Percentiles rank a stretch among this genome's conserved stretches.
Conservation (phyloP, 2,329 filamentous ascomycete genomes). For the Coniochaeta prunicola region DNA sequence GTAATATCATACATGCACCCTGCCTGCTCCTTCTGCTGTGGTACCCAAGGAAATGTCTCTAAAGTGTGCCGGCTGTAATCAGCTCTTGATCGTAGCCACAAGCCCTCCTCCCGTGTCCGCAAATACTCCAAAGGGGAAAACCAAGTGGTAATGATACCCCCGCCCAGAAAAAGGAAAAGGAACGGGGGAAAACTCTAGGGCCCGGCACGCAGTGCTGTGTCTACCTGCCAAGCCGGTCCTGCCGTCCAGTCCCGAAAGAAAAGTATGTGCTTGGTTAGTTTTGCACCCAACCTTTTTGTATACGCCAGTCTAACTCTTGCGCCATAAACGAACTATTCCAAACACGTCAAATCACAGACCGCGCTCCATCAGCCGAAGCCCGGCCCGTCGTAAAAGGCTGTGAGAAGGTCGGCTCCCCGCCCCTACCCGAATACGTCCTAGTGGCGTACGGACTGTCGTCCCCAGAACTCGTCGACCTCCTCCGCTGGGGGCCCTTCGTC, state of each 20-base stretch:
- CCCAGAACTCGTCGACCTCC: constrained; percentile 7
- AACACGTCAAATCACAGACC: neutral
- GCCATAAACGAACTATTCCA: neutral
- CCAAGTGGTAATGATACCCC: neutral
- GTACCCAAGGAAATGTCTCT: neutral
- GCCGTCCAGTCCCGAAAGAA: neutral
- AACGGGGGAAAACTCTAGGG: neutral
- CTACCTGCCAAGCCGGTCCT: neutral
- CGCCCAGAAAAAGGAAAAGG: neutral
- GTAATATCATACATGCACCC: neutral
- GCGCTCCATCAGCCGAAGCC: neutral
- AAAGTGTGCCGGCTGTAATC: neutral
- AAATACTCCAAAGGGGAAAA: neutral
- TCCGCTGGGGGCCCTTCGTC: constrained; percentile 9
- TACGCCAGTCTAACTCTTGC: neutral
- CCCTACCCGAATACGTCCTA: constrained; percentile 7
- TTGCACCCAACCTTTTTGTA: neutral
- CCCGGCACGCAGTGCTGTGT: neutral
- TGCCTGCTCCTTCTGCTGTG: neutral
- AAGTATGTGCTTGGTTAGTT: neutral
- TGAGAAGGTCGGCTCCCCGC: constrained; percentile 8
- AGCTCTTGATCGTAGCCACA: neutral
- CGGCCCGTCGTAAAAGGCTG: neutral
- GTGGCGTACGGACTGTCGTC: constrained; percentile 9
- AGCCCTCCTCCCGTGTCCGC: neutral